Evolutionary conservation across 2,329 filamentous ascomycete genomes (phyloP), one percentile per base, ranked within the genome.

Genomic region (Talaromyces rugulosus): DNA sequence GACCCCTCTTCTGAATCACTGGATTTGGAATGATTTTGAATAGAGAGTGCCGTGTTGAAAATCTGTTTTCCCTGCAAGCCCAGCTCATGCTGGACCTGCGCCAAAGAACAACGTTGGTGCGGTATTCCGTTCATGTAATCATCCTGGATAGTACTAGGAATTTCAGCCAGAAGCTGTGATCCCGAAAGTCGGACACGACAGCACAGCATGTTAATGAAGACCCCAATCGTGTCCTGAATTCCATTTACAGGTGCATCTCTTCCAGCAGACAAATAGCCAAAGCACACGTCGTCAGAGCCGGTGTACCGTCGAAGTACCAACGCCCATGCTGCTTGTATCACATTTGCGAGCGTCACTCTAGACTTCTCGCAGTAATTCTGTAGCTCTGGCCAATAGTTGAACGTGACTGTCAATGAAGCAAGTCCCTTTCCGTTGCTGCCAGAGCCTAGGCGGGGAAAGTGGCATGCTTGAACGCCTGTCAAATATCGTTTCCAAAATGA

Each of bases 161-260:
- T 69, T 11, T 80, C 75, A 2, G 68, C 62, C 9, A 84, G 67
- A 12, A 69, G 69, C 53, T 67, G 74, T 59, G 53, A 75, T 60
- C 66, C 71, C 59, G 55, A 71, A 61, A 69, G 81, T 65, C 60
- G 73, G 4, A 84, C 72, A 5, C 80, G 77, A 62, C 79, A 83
- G 53, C 83, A 79, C 2, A 86, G 75, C 78, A 85, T 84, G 59
- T 83, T 84, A 62, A 85, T 81, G 55, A 85, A 82, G 14, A 75
- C 72, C 4, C 81, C 81, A 51, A 82, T 77, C 23, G 78, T 77
- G 30, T 78, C 74, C 55, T 81, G 73, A 11, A 83, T 78, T 1
- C 75, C 75, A 5, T 75, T 68, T 8, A 83, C 70, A 2, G 79
- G 77, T 14, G 78, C 72, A 65, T 83, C 80, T 60, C 78, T 71